A percentile compares a stretch with the other conserved stretches of the same genome.
phyloP scores from a whole-genome alignment of 768 basidiomycete genomes.

The Phanerodontia chrysosporium region DNA sequence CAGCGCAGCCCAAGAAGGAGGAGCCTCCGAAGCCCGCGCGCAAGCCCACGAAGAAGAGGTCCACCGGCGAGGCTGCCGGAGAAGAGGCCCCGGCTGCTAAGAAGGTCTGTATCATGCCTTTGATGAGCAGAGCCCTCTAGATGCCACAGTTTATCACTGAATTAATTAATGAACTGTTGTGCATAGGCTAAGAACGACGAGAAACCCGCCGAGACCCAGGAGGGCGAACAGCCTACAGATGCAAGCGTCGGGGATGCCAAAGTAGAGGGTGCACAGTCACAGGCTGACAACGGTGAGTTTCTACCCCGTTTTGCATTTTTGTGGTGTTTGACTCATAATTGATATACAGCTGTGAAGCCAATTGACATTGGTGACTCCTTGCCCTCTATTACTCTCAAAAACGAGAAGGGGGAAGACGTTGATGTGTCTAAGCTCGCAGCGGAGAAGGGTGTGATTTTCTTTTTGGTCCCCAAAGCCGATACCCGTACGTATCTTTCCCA shows the following conservation, averaged over 20 bases:
- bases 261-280: not conserved
- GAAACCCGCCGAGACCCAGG: not conserved
- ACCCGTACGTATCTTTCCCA: slow-evolving; percentile 46
- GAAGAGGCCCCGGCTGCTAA: slow-evolving; percentile 17
- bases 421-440: slow-evolving; percentile 58
- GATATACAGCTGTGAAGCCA: slow-evolving; percentile 3
- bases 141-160: not conserved
- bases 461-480: slow-evolving; percentile 82
- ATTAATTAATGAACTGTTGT: not conserved
- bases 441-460: slow-evolving; percentile 76
- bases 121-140: too few species aligned
- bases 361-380: slow-evolving; percentile 74
- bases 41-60: slow-evolving; percentile 33
- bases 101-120: slow-evolving; percentile 15
- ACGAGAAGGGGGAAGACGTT: slow-evolving; percentile 80
- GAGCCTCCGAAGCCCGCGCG: slow-evolving; percentile 27
- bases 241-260: not conserved
- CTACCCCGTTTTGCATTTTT: not conserved
- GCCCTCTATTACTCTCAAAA: slow-evolving; percentile 72
- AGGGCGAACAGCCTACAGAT: not conserved
- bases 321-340: not conserved
- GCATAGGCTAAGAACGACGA: not conserved
- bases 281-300: not conserved
- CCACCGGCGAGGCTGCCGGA: slow-evolving; percentile 21
- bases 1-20: slow-evolving; percentile 40